A percentile compares a stretch with the other conserved stretches of the same genome.
phyloP scores from a whole-genome alignment of 2,329 filamentous ascomycete genomes.

The Neobulgaria alba region DNA sequence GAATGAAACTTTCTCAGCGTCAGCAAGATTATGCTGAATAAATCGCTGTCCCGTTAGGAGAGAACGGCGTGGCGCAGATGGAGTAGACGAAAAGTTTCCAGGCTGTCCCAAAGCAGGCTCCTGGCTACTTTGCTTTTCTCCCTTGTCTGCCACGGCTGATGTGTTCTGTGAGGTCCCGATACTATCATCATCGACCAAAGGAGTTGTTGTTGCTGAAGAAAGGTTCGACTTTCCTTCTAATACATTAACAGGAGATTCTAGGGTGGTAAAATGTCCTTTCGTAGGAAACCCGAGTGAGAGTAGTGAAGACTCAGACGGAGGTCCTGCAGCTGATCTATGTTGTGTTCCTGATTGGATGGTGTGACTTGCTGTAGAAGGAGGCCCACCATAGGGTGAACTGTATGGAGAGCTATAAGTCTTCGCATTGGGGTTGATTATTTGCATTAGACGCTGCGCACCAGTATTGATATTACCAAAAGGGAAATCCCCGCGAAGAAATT shows the following conservation, averaged over 20 bases:
- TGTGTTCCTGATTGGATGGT: too few relatives aligned
- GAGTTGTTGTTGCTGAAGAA: too few relatives aligned
- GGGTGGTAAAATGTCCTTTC: background rate
- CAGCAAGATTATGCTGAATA: background rate
- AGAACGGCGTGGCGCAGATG: background rate
- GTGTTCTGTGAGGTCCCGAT: background rate
- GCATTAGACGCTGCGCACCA: background rate
- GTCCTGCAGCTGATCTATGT: too few relatives aligned
- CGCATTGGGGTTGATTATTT: background rate
- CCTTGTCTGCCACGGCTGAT: background rate
- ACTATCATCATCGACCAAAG: background rate
- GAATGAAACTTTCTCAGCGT: constrained; percentile 10
- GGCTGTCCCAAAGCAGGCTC: background rate
- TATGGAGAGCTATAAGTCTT: background rate
- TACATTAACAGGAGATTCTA: background rate
- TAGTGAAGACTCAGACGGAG: too few relatives aligned
- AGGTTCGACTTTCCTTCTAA: too few relatives aligned
- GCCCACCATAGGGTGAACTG: background rate
- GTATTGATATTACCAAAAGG: too few relatives aligned
- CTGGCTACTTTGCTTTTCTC: background rate
- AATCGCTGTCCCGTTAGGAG: background rate
- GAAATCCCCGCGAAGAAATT: too few relatives aligned
- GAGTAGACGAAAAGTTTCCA: background rate
- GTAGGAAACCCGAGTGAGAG: background rate
- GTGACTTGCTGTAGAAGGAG: background rate